phyloP scores from a whole-genome alignment of 176 grass and related monocot species.

The Cenchrus fungigraminus region DNA sequence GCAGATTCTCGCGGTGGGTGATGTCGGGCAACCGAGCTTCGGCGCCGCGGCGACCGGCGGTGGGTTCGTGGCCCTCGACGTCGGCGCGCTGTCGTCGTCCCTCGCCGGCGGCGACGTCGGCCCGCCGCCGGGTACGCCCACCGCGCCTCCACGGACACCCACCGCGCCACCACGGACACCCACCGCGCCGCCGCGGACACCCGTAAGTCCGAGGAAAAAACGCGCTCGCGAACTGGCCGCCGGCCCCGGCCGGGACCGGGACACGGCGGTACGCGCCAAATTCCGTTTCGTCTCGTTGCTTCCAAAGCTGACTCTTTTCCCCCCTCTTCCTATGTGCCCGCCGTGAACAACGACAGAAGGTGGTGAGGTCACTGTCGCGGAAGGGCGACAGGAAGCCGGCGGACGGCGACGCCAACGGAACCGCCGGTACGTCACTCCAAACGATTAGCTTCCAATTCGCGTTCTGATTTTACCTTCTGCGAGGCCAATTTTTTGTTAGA shows the following conservation, averaged over 20 bases:
- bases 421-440: constrained; percentile 47
- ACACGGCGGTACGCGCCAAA: neutral
- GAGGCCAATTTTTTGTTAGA: neutral
- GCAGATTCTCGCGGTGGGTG: constrained; percentile 29
- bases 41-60: constrained; percentile 26
- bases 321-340: neutral
- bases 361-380: constrained; percentile 66
- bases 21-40: constrained; percentile 12
- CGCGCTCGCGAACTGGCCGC: neutral
- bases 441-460: neutral
- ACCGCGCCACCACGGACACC: constrained; percentile 4
- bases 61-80: constrained; percentile 74
- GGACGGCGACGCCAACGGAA: constrained; percentile 61
- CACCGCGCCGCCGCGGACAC: constrained; percentile 38
- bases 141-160: constrained; percentile 31
- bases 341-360: constrained; percentile 45
- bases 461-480: neutral
- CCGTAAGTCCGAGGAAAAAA: constrained; percentile 29
- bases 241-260: neutral
- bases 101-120: constrained; percentile 43
- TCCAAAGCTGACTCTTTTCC: constrained; percentile 25
- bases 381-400: constrained; percentile 70
- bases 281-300: neutral
- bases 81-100: constrained; percentile 50
- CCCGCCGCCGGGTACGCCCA: neutral